Evolutionary conservation across 2,329 filamentous ascomycete genomes (phyloP).

Genomic region (Lecanoromycetidae sp.): DNA sequence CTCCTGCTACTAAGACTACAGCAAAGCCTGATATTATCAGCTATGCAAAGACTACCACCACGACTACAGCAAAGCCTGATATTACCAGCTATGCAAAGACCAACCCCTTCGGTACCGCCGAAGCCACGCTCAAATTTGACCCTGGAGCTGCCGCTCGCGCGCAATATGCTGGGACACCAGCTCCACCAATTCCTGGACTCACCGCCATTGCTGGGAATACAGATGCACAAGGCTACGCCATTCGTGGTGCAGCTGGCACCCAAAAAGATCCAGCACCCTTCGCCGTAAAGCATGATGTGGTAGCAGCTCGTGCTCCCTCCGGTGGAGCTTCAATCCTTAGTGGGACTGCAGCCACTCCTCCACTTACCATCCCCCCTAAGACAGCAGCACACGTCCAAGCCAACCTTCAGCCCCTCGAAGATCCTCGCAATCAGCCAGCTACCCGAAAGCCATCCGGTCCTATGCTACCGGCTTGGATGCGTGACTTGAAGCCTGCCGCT

Average conservation of each 20-base stretch:
- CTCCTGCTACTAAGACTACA: neutral
- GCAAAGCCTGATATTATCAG: neutral
- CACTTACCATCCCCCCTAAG: too few species aligned
- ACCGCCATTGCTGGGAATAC: neutral
- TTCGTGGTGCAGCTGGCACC: too few species aligned
- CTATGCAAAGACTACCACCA: neutral
- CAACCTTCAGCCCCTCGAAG: too few species aligned
- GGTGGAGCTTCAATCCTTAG: too few species aligned
- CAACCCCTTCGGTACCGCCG: conserved; percentile 1
- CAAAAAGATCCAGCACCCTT: too few species aligned
- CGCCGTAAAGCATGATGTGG: too few species aligned
- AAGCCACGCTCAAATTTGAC: neutral
- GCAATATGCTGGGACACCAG: conserved; percentile 1
- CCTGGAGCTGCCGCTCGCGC: neutral
- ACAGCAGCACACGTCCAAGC: too few species aligned
- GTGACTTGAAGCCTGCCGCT: neutral
- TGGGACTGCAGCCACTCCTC: too few species aligned
- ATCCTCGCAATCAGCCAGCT: too few species aligned
- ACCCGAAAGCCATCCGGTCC: too few species aligned
- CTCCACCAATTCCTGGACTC: neutral
- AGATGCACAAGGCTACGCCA: too few species aligned
- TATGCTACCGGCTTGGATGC: neutral
- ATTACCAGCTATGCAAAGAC: neutral
- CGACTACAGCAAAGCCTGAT: neutral
- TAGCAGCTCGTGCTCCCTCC: too few species aligned